phyloP scores from a whole-genome alignment of 768 basidiomycete genomes.

The Boletus subcaerulescens region DNA sequence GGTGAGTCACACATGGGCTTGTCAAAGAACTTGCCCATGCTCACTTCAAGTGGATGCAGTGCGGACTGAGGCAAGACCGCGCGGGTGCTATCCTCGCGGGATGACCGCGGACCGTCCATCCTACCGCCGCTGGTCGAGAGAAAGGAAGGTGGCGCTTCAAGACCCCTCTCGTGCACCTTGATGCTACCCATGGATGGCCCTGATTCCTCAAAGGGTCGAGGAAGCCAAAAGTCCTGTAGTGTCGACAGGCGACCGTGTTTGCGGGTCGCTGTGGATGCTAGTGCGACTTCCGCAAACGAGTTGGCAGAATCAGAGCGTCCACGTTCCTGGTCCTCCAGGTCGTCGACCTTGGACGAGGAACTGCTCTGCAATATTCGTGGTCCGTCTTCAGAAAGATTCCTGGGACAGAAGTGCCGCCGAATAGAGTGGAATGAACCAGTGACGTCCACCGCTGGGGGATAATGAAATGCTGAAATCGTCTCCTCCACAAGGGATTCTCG shows the following conservation, averaged over 20 bases:
- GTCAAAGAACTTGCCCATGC: slow-evolving; percentile 3
- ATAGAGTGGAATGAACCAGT: background rate
- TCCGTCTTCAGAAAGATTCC: background rate
- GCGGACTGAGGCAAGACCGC: background rate
- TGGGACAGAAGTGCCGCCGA: background rate
- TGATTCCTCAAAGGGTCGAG: slow-evolving; percentile 20
- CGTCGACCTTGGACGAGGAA: background rate
- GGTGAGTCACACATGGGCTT: slow-evolving; percentile 24
- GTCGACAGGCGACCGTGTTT: slow-evolving; percentile 12
- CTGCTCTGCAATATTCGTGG: slow-evolving; percentile 1
- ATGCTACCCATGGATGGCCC: background rate
- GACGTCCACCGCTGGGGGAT: background rate
- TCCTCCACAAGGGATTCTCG: background rate
- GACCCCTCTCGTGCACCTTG: slow-evolving; percentile 17
- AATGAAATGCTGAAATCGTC: background rate
- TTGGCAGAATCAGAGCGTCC: slow-evolving; percentile 8
- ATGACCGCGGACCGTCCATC: background rate
- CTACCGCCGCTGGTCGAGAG: background rate
- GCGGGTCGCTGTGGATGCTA: slow-evolving; percentile 2
- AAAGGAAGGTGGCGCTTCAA: slow-evolving; percentile 14
- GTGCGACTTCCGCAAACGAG: slow-evolving; percentile 19
- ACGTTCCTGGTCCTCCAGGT: background rate
- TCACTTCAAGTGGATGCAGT: background rate
- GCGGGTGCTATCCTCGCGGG: background rate
- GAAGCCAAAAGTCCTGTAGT: slow-evolving; percentile 14